Evolutionary conservation across 1,284 basidiomycete species (phyloP), one percentile per base, ranked within the genome.

Genomic region (Ganoderma multipileum): DNA sequence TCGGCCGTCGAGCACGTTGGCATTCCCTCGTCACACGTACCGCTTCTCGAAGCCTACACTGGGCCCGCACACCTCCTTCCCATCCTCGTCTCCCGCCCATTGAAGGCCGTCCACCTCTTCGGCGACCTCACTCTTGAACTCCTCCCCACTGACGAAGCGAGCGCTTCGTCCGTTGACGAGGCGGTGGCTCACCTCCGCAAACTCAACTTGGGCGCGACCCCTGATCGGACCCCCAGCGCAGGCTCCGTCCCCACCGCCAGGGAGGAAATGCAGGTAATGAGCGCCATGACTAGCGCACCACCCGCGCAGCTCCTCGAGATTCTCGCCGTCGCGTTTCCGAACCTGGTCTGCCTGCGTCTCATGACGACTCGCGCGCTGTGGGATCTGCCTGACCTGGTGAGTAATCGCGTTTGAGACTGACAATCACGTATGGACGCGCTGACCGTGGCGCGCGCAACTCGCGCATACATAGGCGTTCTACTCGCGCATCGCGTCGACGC

Each of bases 31-130:
- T 72, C 71, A 64, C 79, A 82, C 70, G 78, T 91, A 38, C 88
- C 89, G 23, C 70, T 74, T 67, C 81, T 93, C 67, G 79, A 81
- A 64, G 85, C 87, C 38, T 90, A 92, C 77, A 84, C 85, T 64
- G 91, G 91, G 41, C 87, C 90, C 26, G 81, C 85, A 52, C 80
- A 83, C 60, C 83, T 83, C 42, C 89, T 91, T 26, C 79, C 82
- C 66, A 80, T 92, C 72, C 83, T 90, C 2, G 89, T 89, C 62
- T 86, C 88, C 20, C 86, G 91, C 26, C 91, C 91, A 11, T 82
- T 93, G 58, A 80, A 85, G 70, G 84, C 83, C 75, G 83, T 93
- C 55, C 86, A 89, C 75, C 83, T 93, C 67, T 85, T 84, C 33
- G 85, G 87, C 47, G 85, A 87, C 78, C 79, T 91, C 69, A 80